These are phyloP conservation scores for Marasmius fiardii DNA, from an alignment of 1,284 basidiomycete species.

Conservation along the genomic window DNA sequence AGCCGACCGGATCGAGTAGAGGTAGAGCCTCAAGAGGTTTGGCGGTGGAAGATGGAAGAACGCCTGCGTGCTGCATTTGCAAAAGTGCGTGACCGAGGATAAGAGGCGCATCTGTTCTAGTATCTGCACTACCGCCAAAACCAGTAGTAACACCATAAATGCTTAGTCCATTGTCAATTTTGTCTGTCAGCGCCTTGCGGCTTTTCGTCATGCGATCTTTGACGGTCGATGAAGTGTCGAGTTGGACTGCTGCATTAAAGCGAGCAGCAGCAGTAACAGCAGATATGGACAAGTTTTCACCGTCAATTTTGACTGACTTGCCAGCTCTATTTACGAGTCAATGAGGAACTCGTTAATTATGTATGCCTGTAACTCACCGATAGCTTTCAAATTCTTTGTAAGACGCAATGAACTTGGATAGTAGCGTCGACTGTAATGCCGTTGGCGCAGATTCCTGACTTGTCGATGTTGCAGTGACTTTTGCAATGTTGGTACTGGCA, in stretches of 20 bases:
- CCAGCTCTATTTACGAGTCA: conserved; percentile 40
- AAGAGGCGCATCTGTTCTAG: conserved; percentile 51
- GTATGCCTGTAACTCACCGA: conserved; percentile 24
- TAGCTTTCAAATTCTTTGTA: conserved; percentile 50
- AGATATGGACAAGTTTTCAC: conserved; percentile 67
- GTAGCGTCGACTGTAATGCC: conserved; percentile 28
- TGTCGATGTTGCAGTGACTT: conserved; percentile 18
- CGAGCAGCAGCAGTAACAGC: conserved; percentile 73
- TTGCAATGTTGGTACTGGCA: conserved; percentile 19
- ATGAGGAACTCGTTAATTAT: background rate
- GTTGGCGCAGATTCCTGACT: conserved; percentile 10
- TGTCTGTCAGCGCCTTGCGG: conserved; percentile 59
- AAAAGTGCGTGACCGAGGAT: conserved; percentile 74
- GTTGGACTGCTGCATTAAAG: conserved; percentile 49
- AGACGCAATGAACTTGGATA: conserved; percentile 49
- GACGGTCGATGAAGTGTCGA: conserved; percentile 47
- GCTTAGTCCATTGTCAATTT: conserved; percentile 65
- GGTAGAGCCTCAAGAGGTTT: conserved; percentile 47
- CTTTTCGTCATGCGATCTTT: conserved; percentile 53
- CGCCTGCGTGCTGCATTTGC: conserved; percentile 76
- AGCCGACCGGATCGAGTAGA: conserved; percentile 62
- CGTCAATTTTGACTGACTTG: conserved; percentile 60
- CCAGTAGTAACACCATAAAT: conserved; percentile 84
- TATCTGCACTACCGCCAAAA: conserved; percentile 68
- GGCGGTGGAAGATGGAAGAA: conserved; percentile 53